A percentile compares a stretch with the other conserved stretches of the same genome.
Evolutionary conservation across 345 rosid species (phyloP).

Genomic region (Salix purpurea): DNA sequence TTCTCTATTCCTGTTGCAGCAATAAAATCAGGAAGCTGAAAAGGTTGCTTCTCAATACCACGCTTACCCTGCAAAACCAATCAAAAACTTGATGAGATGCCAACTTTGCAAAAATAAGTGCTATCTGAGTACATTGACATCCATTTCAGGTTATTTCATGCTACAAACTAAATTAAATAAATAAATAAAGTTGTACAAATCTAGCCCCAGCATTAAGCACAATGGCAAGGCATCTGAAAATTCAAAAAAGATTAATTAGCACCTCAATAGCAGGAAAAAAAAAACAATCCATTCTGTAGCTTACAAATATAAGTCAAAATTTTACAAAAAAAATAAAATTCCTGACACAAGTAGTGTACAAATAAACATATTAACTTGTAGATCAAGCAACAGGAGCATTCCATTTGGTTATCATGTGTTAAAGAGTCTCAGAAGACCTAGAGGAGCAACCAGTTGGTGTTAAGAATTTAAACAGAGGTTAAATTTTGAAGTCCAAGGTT

Average conservation of each 20-base stretch:
- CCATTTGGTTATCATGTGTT: background rate
- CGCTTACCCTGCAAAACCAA: slow-evolving; percentile 86
- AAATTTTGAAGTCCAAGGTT: background rate
- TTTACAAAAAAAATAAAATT: background rate
- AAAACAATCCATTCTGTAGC: slow-evolving; percentile 18
- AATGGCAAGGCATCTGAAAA: slow-evolving; percentile 54
- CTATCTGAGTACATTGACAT: background rate
- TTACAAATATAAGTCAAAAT: slow-evolving; percentile 11
- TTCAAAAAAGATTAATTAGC: slow-evolving; percentile 53
- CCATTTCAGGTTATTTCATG: slow-evolving; percentile 15
- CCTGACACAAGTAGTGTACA: slow-evolving; percentile 16
- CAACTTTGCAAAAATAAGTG: background rate
- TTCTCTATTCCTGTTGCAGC: slow-evolving; percentile 99
- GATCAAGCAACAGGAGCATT: background rate
- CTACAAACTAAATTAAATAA: slow-evolving; percentile 6
- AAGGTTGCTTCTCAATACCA: slow-evolving; percentile 97
- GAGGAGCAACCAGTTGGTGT: background rate
- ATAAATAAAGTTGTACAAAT: slow-evolving; percentile 21
- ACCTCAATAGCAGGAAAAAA: slow-evolving; percentile 13
- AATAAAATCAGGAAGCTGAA: slow-evolving; percentile 98
- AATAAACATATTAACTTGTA: background rate
- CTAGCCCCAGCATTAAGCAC: slow-evolving; percentile 43
- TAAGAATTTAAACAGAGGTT: background rate
- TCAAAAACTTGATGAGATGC: slow-evolving; percentile 40
- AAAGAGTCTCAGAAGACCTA: background rate